Evolutionary conservation across 176 grass and related monocot species (phyloP), one percentile per base, ranked within the genome.

Genomic region (Elaeis guineensis): DNA sequence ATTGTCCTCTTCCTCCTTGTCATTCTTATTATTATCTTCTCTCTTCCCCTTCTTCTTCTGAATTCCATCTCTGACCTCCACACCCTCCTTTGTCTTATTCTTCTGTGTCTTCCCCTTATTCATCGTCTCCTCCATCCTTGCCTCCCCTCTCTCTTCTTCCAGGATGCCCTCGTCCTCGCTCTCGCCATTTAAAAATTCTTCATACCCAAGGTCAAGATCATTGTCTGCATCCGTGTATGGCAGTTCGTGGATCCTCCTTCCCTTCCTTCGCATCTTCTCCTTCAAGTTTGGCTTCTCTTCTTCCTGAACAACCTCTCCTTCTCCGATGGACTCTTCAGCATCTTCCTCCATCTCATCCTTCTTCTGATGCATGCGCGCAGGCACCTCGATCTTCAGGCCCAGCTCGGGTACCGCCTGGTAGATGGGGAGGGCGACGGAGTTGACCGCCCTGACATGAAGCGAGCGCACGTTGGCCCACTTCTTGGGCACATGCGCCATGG

Each of bases 381-480:
- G 61, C 17, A 81, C 69, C 21, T 85, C 78, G 32, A 98, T 98
- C 72, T 92, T 98, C 63, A 98, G 74, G 5, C 84, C 84, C 30
- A 78, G 50, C 30, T 98, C 73, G 0, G 93, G 87, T 19, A 98
- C 59, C 9, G 30, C 70, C 71, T 92, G 93, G 59, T 92, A 89
- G 51, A 98, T 76, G 3, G 93, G 93, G 21, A 98, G 59, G 0
- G 89, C 77, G 11, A 87, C 77, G 0, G 89, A 94, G 62, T 80
- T 77, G 16, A 84, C 61, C 0, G 84, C 77, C 81, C 74, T 94
- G 18, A 94, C 18, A 65, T 85, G 84, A 17, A 94, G 23, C 0
- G 92, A 83, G 57, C 87, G 75, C 25, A 97, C 72, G 8, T 91
- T 97, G 0, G 50, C 80, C 83, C 87, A 97, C 39, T 87, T 90